Evolutionary conservation across 2,329 filamentous ascomycete genomes (phyloP), one percentile per base, ranked within the genome.

Genomic region (Xylaria digitata): DNA sequence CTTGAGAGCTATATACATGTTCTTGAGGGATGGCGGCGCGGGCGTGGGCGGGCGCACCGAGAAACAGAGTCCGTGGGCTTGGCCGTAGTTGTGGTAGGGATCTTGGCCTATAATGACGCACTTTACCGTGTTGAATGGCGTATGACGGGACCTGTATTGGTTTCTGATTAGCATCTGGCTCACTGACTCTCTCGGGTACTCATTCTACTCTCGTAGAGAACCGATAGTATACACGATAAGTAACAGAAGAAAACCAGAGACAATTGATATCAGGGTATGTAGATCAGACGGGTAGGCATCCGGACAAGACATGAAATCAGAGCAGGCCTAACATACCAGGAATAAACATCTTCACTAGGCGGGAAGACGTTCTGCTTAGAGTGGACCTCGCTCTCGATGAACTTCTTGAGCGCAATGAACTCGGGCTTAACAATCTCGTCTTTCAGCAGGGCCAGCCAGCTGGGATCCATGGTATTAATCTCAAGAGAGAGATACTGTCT

Each of bases 61-160:
- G 85, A 99, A 99, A 78, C 92, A 95, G 66, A 99, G 89, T 49
- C 96, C 96, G 79, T 98, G 96, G 57, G 96, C 96, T 84, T 99
- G 96, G 80, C 96, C 96, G 78, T 89, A 80, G 78, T 97, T 97
- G 83, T 99, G 96, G 80, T 99, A 99, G 2, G 96, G 96, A 78
- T 99, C 96, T 82, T 99, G 96, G 71, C 96, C 96, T 61, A 98
- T 81, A 76, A 99, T 94, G 67, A 99, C 94, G 64, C 92, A 92
- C 80, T 97, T 97, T 78, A 98, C 94, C 15, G 86, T 90, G 82
- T 90, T 83, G 73, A 99, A 90, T 7, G 96, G 94, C 0, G 95
- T 97, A 79, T 97, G 92, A 30, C 94, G 92, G 67, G 95, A 97
- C 95, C 95, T 97, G 66, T n/a, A 23, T 40, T 11, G 49, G 9